Evolutionary conservation across 176 grass and related monocot genomes (phyloP).

Genomic region (Alloteropsis semialata): DNA sequence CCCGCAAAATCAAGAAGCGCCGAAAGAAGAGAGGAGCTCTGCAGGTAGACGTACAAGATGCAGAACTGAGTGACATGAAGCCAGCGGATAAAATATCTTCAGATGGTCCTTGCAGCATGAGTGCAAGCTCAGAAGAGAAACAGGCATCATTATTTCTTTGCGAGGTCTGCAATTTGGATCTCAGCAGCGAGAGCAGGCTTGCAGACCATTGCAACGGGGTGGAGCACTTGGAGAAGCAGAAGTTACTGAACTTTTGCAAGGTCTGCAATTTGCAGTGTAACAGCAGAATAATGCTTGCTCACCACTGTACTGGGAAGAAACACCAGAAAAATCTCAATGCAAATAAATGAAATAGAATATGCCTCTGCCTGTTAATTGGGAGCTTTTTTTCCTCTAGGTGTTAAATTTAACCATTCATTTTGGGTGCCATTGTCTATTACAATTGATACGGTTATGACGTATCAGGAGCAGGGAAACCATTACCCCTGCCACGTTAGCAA

Average conservation of each 20-base stretch:
- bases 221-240: slow-evolving; percentile 3
- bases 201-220: background rate
- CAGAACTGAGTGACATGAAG: background rate
- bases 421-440: no score
- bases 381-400: background rate
- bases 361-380: background rate
- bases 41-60: background rate
- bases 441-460: no score
- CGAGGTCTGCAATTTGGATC: background rate
- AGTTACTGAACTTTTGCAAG: background rate
- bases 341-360: background rate
- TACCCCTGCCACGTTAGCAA: no score
- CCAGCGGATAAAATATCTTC: background rate
- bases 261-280: slow-evolving; percentile 26
- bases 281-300: background rate
- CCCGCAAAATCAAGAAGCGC: background rate
- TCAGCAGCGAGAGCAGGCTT: background rate
- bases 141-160: background rate
- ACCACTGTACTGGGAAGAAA: slow-evolving; percentile 12
- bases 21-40: background rate
- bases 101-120: background rate
- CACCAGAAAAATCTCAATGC: slow-evolving; percentile 23
- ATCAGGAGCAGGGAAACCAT: no score
- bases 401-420: background rate
- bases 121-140: background rate